Conservation (phyloP, 176 grass and related monocot genomes). For the maize (Zea mays) region DNA sequence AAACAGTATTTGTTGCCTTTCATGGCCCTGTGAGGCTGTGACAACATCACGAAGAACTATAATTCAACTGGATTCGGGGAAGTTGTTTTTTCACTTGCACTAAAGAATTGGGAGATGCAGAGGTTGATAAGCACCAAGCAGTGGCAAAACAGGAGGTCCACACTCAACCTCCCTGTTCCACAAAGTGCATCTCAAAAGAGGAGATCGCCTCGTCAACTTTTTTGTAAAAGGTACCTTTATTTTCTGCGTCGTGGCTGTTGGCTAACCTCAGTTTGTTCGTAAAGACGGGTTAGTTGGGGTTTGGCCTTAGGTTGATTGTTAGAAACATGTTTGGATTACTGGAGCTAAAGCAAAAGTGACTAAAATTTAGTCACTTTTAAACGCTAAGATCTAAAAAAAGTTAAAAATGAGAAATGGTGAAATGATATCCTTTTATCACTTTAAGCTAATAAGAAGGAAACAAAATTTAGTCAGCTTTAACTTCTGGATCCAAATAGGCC, state of each 20-base stretch:
- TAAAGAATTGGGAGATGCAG: neutral
- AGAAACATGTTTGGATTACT: neutral
- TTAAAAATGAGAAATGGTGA: too few species aligned
- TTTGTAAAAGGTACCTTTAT: constrained; percentile 22
- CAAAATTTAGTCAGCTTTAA: too few species aligned
- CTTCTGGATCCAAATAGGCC: too few species aligned
- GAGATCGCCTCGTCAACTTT: constrained; percentile 33
- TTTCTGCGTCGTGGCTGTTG: neutral
- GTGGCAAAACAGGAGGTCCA: constrained; percentile 33
- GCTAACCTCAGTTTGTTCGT: neutral
- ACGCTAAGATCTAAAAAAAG: too few species aligned
- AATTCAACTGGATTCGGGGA: neutral
- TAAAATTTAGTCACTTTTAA: too few species aligned
- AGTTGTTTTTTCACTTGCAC: neutral
- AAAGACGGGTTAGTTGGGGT: constrained; percentile 5
- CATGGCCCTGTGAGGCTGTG: neutral
- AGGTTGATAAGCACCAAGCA: constrained; percentile 15
- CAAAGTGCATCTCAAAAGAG: constrained; percentile 36
- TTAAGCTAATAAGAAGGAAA: too few species aligned
- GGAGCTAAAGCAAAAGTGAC: too few species aligned
- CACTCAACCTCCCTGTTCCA: constrained; percentile 34
- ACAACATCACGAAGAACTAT: neutral
- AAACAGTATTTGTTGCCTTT: neutral
- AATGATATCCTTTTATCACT: too few species aligned
- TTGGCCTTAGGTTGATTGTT: constrained; percentile 1